Evolutionary conservation across 2,329 filamentous ascomycete species (phyloP).

Genomic region (Hypomyces perniciosus): DNA sequence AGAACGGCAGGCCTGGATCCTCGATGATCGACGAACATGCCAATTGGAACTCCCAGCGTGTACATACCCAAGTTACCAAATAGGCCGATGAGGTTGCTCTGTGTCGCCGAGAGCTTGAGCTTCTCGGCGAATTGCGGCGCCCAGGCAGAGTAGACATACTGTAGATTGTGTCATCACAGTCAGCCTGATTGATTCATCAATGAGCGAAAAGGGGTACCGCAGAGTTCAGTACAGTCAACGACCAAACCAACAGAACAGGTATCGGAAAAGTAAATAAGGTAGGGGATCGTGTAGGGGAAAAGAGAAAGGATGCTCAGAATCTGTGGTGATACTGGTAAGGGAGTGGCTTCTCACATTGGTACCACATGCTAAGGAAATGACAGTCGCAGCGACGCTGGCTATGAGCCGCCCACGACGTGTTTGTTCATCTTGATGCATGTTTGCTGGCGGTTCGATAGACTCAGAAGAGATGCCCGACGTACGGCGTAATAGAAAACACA

Average conservation of each 20-base stretch:
- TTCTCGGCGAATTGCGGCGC: constrained; percentile 88
- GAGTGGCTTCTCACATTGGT: constrained; percentile 63
- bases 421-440: constrained; percentile 11
- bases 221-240: neutral
- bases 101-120: constrained; percentile 80
- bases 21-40: constrained; percentile 76
- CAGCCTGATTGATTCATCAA: neutral
- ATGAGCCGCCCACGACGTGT: constrained; percentile 50
- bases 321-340: neutral
- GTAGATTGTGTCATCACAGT: constrained; percentile 10
- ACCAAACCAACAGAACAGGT: too few species aligned
- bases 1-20: constrained; percentile 76
- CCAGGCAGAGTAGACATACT: constrained; percentile 99
- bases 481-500: too few species aligned
- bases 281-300: neutral
- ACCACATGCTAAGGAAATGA: constrained; percentile 82
- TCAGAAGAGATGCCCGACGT: too few species aligned
- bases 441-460: neutral
- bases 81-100: constrained; percentile 87
- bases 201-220: neutral
- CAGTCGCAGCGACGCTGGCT: constrained; percentile 78
- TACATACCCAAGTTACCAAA: constrained; percentile 92
- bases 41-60: constrained; percentile 78
- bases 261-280: neutral
- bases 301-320: neutral